Conservation (phyloP, 1,139 yeast genomes). For the Pichiaceae sp. region DNA sequence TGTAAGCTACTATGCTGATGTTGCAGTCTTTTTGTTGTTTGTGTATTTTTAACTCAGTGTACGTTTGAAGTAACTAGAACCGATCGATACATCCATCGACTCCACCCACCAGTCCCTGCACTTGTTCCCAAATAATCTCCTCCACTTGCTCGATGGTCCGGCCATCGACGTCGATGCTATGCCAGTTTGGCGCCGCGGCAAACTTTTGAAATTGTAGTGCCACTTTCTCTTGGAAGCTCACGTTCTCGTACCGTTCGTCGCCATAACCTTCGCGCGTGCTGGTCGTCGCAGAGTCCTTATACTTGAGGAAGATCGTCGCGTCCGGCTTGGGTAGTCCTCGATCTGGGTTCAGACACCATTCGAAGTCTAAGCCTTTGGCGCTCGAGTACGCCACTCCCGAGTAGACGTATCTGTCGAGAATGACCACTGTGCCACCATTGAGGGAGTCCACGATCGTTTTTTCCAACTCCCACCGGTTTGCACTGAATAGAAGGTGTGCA, state of each 20-base stretch:
- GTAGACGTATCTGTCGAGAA: constrained; percentile 82
- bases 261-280: constrained; percentile 78
- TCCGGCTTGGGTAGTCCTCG: constrained; percentile 86
- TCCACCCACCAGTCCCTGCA: constrained; percentile 11
- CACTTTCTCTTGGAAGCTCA: constrained; percentile 65
- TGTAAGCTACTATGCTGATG: constrained; percentile 12
- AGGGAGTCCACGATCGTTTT: constrained; percentile 39
- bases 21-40: constrained; percentile 1
- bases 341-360: constrained; percentile 82
- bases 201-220: constrained; percentile 47
- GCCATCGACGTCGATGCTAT: constrained; percentile 51
- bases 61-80: constrained; percentile 7
- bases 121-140: constrained; percentile 20
- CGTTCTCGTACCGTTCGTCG: constrained; percentile 78
- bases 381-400: constrained; percentile 91
- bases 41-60: constrained; percentile 2
- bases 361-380: constrained; percentile 65
- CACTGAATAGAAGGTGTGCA: constrained; percentile 81
- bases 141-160: constrained; percentile 50
- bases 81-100: constrained; percentile 4
- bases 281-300: constrained; percentile 31
- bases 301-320: constrained; percentile 65
- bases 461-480: constrained; percentile 87
- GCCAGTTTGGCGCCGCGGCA: constrained; percentile 29
- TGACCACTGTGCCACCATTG: constrained; percentile 46